Evolutionary conservation across 257 asterid species (phyloP), one percentile per base, ranked within the genome.

Genomic region (Nyctanthes arbortristis): DNA sequence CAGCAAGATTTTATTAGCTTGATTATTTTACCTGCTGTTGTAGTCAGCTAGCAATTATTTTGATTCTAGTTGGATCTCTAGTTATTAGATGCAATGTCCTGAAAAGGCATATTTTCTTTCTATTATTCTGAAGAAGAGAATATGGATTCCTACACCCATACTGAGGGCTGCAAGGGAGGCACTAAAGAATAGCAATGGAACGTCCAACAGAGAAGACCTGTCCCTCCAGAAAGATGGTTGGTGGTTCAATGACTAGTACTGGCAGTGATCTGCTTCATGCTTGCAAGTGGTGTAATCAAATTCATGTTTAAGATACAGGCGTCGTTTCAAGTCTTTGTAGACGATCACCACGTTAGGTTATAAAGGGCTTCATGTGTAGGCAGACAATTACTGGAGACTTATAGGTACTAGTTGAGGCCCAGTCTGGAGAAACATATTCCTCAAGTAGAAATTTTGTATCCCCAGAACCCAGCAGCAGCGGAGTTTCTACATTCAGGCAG

Each of bases 401-500:
- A 52, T 74, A 91, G 67, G 74, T 83, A 20, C 96, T 87, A 4
- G 75, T 87, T 35, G 97, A 91, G 79, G 80, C 4, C 86, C 68
- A 86, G 97, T 69, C 84, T 93, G 8, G 91, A 89, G n/a, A 87
- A 81, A 55, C 91, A 92, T 33, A 87, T 91, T 40, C 12, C 96
- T 28, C 96, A 87, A 3, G 83, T 77, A 89, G 78, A 80, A 96
- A 74, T 93, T 88, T 71, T 80, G 92, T 0, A 49, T 91, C 79
- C 96, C 99, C 22, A 78, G 96, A 72, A 78, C 24, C 96, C 96
- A 4, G 95, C 96, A 33, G 72, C 91, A 10, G 91, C 87, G 8
- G 96, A 93, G 88, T 96, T n/a, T 93, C 68, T 93, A 97, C 82
- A 87, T 93, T 69, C 96, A 89, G 79, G 96, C 93, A 34, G 97